These are phyloP conservation scores for Coix lacrymajobi DNA, from an alignment of 176 grass and related monocot genomes.

Conservation along the genomic window DNA sequence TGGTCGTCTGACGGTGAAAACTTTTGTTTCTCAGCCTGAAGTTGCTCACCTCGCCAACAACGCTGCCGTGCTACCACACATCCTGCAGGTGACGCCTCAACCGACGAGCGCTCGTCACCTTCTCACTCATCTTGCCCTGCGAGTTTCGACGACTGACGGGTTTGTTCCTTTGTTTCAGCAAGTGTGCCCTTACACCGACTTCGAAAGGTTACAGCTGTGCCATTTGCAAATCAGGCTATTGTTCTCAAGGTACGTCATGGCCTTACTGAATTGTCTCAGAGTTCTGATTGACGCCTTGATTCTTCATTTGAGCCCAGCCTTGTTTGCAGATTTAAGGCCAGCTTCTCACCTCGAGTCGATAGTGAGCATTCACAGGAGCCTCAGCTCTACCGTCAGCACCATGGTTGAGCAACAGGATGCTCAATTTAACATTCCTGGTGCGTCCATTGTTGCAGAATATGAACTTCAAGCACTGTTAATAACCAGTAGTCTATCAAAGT, in stretches of 20 bases:
- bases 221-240: conserved; percentile 67
- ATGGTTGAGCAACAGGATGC: conserved; percentile 35
- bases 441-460: not conserved
- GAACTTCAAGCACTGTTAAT: not conserved
- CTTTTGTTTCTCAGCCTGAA: conserved; percentile 54
- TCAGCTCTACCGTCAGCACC: conserved; percentile 62
- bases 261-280: not conserved
- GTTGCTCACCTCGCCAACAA: conserved; percentile 65
- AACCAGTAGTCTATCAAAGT: not conserved
- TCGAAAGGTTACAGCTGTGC: conserved; percentile 59
- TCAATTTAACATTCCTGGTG: conserved; percentile 57
- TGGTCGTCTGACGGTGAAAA: not conserved
- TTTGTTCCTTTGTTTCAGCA: conserved; percentile 41
- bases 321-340: conserved; percentile 38
- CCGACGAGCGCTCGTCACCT: not conserved
- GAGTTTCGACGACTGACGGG: not conserved
- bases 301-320: not conserved
- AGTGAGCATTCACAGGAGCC: conserved; percentile 68
- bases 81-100: conserved; percentile 65
- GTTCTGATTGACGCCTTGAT: not conserved
- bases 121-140: not conserved
- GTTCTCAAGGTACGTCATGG: conserved; percentile 47
- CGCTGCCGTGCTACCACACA: conserved; percentile 79
- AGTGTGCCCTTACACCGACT: conserved; percentile 38
- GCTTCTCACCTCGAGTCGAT: conserved; percentile 61